Evolutionary conservation across 768 basidiomycete species (phyloP).

Genomic region (Termitomyces heimii): DNA sequence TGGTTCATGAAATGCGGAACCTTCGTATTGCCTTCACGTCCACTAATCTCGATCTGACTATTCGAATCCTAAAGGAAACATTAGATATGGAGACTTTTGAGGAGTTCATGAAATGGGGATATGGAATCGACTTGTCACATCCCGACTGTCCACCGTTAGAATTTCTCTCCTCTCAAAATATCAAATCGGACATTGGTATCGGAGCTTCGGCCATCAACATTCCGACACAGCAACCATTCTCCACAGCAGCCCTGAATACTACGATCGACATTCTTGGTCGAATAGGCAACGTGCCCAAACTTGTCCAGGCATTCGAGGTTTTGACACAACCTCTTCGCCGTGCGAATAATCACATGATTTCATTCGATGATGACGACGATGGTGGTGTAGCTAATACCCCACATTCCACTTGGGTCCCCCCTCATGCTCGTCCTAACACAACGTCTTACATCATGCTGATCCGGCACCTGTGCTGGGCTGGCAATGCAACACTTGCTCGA

Average conservation of each 20-base stretch:
- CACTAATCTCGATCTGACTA: conserved; percentile 57
- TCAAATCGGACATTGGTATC: conserved; percentile 5
- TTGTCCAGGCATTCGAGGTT: conserved; percentile 74
- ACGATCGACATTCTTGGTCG: conserved; percentile 67
- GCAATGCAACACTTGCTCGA: conserved; percentile 50
- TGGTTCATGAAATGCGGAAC: conserved; percentile 55
- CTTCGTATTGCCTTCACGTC: conserved; percentile 45
- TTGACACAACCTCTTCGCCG: conserved; percentile 66
- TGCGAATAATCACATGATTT: conserved; percentile 39
- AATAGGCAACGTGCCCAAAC: conserved; percentile 50
- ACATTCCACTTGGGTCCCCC: conserved; percentile 29
- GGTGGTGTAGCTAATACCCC: conserved; percentile 38
- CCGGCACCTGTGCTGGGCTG: conserved; percentile 43
- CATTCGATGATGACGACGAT: conserved; percentile 68
- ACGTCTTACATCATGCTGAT: conserved; percentile 61
- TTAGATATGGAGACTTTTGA: conserved; percentile 52
- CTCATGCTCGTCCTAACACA: conserved; percentile 53
- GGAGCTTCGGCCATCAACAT: not conserved
- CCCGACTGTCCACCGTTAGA: conserved; percentile 65
- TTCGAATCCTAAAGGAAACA: conserved; percentile 66
- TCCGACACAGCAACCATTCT: conserved; percentile 39
- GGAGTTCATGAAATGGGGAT: conserved; percentile 56
- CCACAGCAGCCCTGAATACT: conserved; percentile 65
- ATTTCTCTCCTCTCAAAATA: conserved; percentile 17
- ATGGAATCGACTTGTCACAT: conserved; percentile 71